Percentiles rank a stretch among this genome's conserved stretches.
These are phyloP conservation scores for Paramyrothecium sp. DNA, from an alignment of 2,329 filamentous ascomycete genomes.

Conservation along the genomic window DNA sequence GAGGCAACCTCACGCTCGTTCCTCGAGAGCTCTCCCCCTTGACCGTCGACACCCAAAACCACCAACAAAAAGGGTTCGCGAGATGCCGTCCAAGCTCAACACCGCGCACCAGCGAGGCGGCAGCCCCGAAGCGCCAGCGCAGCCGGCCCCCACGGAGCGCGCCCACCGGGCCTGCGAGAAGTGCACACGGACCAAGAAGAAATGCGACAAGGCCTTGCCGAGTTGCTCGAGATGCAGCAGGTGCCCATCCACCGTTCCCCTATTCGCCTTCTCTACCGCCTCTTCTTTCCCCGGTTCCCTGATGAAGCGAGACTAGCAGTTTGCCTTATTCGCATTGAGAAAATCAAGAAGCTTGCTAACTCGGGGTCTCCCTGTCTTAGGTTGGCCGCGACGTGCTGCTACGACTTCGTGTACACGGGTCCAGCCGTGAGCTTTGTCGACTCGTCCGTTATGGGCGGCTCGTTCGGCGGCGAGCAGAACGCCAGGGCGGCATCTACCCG, in stretches of 20 bases:
- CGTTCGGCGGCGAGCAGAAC: constrained; percentile 11
- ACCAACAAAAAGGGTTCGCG: not conserved
- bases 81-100: not conserved
- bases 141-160: constrained; percentile 17
- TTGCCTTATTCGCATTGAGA: too few relatives aligned
- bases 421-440: constrained; percentile 30
- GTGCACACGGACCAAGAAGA: constrained; percentile 36
- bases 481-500: not conserved
- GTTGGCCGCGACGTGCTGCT: constrained; percentile 29
- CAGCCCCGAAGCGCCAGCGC: not conserved
- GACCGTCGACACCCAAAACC: too few relatives aligned
- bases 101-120: not conserved
- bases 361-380: constrained; percentile 8
- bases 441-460: constrained; percentile 16
- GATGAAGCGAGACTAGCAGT: not conserved
- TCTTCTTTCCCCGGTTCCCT: not conserved
- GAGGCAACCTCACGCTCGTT: too few relatives aligned
- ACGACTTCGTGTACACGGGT: constrained; percentile 34
- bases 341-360: too few relatives aligned
- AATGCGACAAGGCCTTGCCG: constrained; percentile 34
- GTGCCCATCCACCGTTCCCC: constrained; percentile 11
- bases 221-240: constrained; percentile 32
- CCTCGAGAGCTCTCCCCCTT: too few relatives aligned
- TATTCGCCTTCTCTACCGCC: not conserved
- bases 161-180: constrained; percentile 35